Evolutionary conservation across 768 basidiomycete genomes (phyloP), one percentile per base, ranked within the genome.

Genomic region (Xerocomus spinulosus): DNA sequence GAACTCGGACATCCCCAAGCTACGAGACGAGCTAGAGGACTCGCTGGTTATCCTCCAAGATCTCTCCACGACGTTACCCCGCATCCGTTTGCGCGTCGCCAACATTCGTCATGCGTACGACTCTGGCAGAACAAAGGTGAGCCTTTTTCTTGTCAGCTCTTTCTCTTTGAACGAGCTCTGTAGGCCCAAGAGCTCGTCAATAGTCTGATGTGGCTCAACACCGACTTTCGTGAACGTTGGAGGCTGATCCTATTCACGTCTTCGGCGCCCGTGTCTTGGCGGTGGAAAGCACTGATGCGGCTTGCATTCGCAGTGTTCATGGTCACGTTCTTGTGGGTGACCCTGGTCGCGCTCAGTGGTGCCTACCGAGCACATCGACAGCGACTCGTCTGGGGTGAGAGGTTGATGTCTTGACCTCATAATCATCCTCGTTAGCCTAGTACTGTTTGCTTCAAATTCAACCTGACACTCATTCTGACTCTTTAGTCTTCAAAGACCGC

Each of bases 381-480:
- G 57, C 71, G 85, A 34, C 76, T 87, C 18, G 79, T 90, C 13
- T 90, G 86, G 85, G 87, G 87, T 42, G 85, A 86, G 58, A 77
- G 81, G 43, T 71, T 90, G 48, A 84, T 88, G 76, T 85, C 81
- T 37, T 89, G 64, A 73, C 9, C 4, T 15, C 2, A 25, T 20
- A 28, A 25, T 35, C 38, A 13, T 28, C 17, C 10, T 25, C 18
- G 20, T 5, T n/a, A n/a, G n/a, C n/a, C n/a, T n/a, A n/a, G n/a
- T n/a, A 44, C 39, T 33, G 21, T 39, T 12, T 28, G 7, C 21
- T 32, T 15, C 41, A 15, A 25, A 29, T 12, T 34, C 14, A 10
- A 13, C 40, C 38, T 26, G 20, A 20, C 17, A 12, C 48, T 24
- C 42, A 26, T 25, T 52, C 48, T n/a, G n/a, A n/a, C n/a, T n/a